phyloP scores from a whole-genome alignment of 2,329 filamentous ascomycete species.

The Cercospora janseana region DNA sequence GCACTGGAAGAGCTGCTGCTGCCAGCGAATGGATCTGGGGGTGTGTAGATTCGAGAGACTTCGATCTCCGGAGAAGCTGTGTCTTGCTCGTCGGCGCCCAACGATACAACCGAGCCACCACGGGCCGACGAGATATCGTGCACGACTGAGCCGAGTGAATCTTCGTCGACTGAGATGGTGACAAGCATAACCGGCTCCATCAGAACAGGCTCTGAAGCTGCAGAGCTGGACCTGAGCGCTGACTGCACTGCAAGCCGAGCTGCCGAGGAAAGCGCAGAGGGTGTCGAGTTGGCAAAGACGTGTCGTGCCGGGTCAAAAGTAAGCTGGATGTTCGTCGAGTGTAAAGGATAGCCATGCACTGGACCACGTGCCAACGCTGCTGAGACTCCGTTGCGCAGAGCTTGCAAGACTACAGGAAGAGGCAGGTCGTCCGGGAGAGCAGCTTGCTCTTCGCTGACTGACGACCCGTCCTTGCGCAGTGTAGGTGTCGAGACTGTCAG shows the following conservation, averaged over 20 bases:
- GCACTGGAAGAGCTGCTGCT: slow-evolving; percentile 15
- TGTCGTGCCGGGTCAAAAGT: slow-evolving; percentile 65
- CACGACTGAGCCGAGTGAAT: slow-evolving; percentile 74
- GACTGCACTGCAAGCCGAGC: slow-evolving; percentile 66
- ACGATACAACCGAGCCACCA: slow-evolving; percentile 71
- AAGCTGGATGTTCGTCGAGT: slow-evolving; percentile 70
- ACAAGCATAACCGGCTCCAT: slow-evolving; percentile 95
- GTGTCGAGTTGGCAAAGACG: slow-evolving; percentile 65
- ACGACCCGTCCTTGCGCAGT: slow-evolving; percentile 44
- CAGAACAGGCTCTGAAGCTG: slow-evolving; percentile 57
- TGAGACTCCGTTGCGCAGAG: slow-evolving; percentile 73
- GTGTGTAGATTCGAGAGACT: slow-evolving; percentile 74
- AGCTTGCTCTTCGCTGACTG: slow-evolving; percentile 45
- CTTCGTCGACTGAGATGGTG: slow-evolving; percentile 80
- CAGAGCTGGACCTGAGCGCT: slow-evolving; percentile 62
- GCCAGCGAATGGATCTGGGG: slow-evolving; percentile 72
- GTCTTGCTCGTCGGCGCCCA: slow-evolving; percentile 47
- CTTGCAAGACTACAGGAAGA: slow-evolving; percentile 48
- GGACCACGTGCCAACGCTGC: slow-evolving; percentile 85
- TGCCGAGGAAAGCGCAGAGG: slow-evolving; percentile 66
- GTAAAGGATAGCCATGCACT: slow-evolving; percentile 73
- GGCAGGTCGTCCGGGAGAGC: slow-evolving; percentile 56
- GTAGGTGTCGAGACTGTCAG: slow-evolving; percentile 57
- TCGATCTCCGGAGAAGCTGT: slow-evolving; percentile 55
- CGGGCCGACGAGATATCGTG: slow-evolving; percentile 74